Evolutionary conservation across 2,329 filamentous ascomycete genomes (phyloP), one percentile per base, ranked within the genome.

Genomic region (Waltergamsia citrina): DNA sequence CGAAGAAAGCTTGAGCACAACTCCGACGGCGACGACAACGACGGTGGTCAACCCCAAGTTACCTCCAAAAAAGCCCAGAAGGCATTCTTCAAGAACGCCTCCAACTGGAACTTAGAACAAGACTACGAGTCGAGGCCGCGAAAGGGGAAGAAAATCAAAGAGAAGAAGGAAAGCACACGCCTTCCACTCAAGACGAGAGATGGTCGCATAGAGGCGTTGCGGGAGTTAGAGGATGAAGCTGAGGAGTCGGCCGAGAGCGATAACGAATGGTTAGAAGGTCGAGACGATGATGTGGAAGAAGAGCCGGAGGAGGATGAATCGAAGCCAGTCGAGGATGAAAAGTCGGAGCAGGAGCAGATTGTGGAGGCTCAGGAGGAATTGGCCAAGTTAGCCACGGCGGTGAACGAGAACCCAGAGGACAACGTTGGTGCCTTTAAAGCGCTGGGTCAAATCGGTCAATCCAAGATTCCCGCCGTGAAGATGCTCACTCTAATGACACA

Each of bases 361-460:
- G 48, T 85, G 17, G 75, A 83, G 41, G 87, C 88, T 8, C 94
- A 98, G 56, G 92, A 96, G 53, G 88, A 96, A 50, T 63, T 98
- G 37, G 90, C 92, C 15, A 80, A 81, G 47, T 74, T 93, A 39
- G 92, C 88, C 3, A 70, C 72, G 31, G 63, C 80, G 33, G 71
- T 98, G 49, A 95, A 92, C 48, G 88, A 96, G 54, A 81, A 92
- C 41, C 92, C 92, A 0, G 93, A 98, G 53, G 90, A 95, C 53
- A 79, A 98, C 54, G 73, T 81, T 26, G 77, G 78, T 28, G 75
- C 79, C 15, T 81, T 96, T 63, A 88, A 85, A 54, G 73, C 74
- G 5, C 63, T 96, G 47, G 80, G 79, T 21, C 74, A 82, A 47
- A 74, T 94, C 44, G 80, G 81, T 15, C 68, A 78, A 35, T 81